Evolutionary conservation across 192 early-diverging fungal species (phyloP).

Genomic region (Linnemannia schmuckeri): DNA sequence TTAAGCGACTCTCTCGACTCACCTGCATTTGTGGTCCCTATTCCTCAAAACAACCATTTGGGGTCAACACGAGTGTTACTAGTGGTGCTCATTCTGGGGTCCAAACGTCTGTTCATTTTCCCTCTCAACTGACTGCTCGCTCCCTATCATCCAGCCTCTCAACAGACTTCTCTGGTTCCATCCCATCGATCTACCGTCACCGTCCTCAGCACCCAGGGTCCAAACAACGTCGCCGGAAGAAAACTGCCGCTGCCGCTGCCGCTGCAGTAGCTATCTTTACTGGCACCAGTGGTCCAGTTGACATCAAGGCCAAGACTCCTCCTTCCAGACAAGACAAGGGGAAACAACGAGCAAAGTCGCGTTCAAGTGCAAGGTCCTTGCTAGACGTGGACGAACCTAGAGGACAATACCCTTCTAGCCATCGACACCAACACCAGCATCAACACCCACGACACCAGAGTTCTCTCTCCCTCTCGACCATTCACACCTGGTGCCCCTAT

Average conservation of each 20-base stretch:
- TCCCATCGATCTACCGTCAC: neutral
- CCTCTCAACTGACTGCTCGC: neutral
- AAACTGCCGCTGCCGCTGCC: neutral
- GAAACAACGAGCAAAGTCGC: conserved; percentile 10
- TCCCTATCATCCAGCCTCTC: neutral
- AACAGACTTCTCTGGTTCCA: neutral
- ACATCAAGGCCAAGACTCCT: neutral
- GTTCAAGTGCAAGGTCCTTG: neutral
- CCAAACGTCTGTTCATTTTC: conserved; percentile 10
- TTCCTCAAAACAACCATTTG: neutral
- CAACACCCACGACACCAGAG: neutral
- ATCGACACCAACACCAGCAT: neutral
- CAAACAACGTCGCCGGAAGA: neutral
- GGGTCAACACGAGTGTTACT: neutral
- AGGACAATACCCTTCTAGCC: neutral
- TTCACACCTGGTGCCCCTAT: conserved; percentile 37
- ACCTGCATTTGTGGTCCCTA: conserved; percentile 1
- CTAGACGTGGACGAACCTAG: neutral
- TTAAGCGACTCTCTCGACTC: conserved; percentile 22
- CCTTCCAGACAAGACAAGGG: conserved; percentile 6
- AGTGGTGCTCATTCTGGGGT: neutral
- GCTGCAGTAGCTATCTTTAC: neutral
- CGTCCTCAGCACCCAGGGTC: neutral
- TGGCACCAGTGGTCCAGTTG: neutral
- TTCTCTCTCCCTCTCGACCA: conserved; percentile 21